phyloP scores from a whole-genome alignment of 116 monocot species.

The Dioscorea cayenensis region DNA sequence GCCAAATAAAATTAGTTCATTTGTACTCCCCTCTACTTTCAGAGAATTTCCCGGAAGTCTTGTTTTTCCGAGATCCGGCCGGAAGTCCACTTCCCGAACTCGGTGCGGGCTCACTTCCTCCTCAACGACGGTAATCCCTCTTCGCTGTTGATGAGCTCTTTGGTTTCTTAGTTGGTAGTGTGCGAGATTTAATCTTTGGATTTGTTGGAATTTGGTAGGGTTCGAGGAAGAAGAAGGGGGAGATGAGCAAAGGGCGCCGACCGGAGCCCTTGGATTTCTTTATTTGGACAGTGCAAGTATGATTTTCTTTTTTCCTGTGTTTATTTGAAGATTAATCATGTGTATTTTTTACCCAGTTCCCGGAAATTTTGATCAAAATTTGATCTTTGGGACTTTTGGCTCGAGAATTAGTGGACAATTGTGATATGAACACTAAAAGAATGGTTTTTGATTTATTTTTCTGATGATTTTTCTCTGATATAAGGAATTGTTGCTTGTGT shows the following conservation, averaged over 20 bases:
- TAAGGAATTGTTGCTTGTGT: too few relatives aligned
- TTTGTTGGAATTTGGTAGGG: background rate
- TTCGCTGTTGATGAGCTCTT: too few relatives aligned
- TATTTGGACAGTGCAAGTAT: conserved; percentile 74
- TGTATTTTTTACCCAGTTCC: too few relatives aligned
- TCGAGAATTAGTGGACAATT: too few relatives aligned
- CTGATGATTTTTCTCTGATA: too few relatives aligned
- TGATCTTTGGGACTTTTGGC: too few relatives aligned
- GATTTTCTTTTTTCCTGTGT: background rate
- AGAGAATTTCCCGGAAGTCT: background rate
- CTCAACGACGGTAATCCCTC: background rate
- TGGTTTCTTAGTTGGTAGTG: background rate
- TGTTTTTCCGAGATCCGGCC: background rate
- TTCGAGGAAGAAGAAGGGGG: conserved; percentile 6
- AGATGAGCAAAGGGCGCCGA: conserved; percentile 24
- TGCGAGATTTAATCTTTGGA: background rate
- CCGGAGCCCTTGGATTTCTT: conserved; percentile 78
- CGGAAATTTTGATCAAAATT: too few relatives aligned
- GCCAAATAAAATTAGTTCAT: too few relatives aligned
- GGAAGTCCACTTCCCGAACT: background rate
- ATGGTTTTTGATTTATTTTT: too few relatives aligned
- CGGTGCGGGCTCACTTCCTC: background rate
- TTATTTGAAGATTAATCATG: background rate
- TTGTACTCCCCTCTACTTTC: background rate
- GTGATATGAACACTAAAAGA: too few relatives aligned